These are phyloP conservation scores for Blastobotrys buckinghamii DNA, from an alignment of 1,139 yeast species.

Conservation along the genomic window DNA sequence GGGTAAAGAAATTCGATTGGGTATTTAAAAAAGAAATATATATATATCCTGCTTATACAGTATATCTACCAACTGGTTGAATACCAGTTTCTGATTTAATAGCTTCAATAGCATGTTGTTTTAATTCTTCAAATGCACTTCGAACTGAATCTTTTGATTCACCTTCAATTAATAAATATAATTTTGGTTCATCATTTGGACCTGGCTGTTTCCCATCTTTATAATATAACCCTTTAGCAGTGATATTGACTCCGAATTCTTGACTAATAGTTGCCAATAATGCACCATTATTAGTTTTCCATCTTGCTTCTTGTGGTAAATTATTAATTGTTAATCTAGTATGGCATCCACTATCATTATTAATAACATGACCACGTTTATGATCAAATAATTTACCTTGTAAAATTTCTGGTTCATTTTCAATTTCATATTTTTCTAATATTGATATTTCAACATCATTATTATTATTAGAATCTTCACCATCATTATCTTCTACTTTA, in stretches of 20 bases:
- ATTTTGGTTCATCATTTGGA: conserved; percentile 59
- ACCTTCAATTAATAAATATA: conserved; percentile 77
- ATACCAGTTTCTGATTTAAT: conserved; percentile 35
- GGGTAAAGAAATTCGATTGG: conserved; percentile 27
- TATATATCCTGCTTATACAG: neutral
- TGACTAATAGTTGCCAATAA: conserved; percentile 63
- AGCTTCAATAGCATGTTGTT: conserved; percentile 57
- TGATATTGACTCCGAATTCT: conserved; percentile 69
- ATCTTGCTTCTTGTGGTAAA: conserved; percentile 75
- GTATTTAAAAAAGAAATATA: neutral
- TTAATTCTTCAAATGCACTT: conserved; percentile 60
- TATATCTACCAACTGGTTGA: conserved; percentile 8
- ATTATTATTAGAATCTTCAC: conserved; percentile 15
- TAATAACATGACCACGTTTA: neutral
- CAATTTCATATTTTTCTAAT: conserved; percentile 5
- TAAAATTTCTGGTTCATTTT: neutral
- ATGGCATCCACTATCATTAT: conserved; percentile 41
- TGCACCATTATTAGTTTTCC: conserved; percentile 72
- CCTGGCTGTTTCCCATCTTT: conserved; percentile 45
- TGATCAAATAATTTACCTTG: conserved; percentile 7
- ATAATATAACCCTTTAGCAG: conserved; percentile 76
- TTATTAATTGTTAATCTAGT: conserved; percentile 78
- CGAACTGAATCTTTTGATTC: conserved; percentile 56
- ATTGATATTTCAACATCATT: neutral
- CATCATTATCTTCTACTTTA: conserved; percentile 11